Evolutionary conservation across 495 filamentous ascomycete species (phyloP).

Genomic region (Physcia stellaris): DNA sequence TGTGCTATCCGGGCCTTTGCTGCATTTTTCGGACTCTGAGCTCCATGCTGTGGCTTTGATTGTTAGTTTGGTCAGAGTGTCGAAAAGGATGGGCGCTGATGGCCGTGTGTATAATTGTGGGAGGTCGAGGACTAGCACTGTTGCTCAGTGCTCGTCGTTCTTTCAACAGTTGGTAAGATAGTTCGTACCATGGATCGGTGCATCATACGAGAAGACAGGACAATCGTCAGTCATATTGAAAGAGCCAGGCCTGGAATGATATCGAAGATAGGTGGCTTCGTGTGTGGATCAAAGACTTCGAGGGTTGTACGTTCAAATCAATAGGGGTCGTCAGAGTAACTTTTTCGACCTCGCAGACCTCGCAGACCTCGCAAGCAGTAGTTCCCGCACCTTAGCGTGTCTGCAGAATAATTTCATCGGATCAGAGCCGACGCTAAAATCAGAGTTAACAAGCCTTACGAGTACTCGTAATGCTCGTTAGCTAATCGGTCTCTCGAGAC

Average conservation of each 20-base stretch:
- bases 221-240: neutral
- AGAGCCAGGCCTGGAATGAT: neutral
- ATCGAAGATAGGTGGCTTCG: neutral
- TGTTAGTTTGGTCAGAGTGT: slow-evolving; percentile 29
- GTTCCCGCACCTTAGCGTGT: too few relatives aligned
- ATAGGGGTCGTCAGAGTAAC: too few relatives aligned
- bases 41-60: slow-evolving; percentile 25
- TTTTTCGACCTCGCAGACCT: too few relatives aligned
- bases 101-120: slow-evolving; percentile 39
- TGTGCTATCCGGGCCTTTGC: slow-evolving; percentile 17
- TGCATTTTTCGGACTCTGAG: too few relatives aligned
- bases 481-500: too few relatives aligned
- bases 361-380: too few relatives aligned
- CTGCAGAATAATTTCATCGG: too few relatives aligned
- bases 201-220: neutral
- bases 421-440: neutral
- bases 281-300: neutral
- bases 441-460: too few relatives aligned
- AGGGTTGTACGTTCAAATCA: neutral
- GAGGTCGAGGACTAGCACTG: slow-evolving; percentile 34
- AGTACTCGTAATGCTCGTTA: too few relatives aligned
- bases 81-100: slow-evolving; percentile 30
- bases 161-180: neutral
- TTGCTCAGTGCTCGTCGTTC: slow-evolving; percentile 1
- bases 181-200: neutral